Percentiles rank a stretch among this genome's conserved stretches.
phyloP scores from a whole-genome alignment of 768 basidiomycete species.

The Mycena maculata region DNA sequence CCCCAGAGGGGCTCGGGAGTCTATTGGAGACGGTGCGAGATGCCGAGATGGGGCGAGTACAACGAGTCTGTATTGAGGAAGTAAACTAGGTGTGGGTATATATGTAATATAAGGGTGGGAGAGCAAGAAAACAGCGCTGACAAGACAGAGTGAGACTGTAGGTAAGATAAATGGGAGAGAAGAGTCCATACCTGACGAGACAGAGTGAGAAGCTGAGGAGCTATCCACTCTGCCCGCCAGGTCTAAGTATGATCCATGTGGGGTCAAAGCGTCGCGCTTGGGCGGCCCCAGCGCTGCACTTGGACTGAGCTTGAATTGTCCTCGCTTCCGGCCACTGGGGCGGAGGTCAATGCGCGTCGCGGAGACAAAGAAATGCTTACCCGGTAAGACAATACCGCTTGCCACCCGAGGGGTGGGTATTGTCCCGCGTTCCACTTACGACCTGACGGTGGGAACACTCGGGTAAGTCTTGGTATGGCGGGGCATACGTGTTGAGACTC shows the following conservation, averaged over 20 bases:
- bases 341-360: neutral
- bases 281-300: neutral
- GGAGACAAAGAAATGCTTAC: neutral
- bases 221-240: neutral
- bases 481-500: neutral
- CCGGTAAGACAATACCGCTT: slow-evolving; percentile 1
- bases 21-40: neutral
- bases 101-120: no score
- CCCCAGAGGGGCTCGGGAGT: neutral
- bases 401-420: neutral
- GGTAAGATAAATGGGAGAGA: no score
- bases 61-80: no score
- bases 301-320: neutral
- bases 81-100: no score
- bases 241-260: neutral
- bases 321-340: neutral
- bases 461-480: neutral
- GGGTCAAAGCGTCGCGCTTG: neutral
- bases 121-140: no score
- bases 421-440: neutral
- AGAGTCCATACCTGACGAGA: neutral
- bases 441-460: neutral
- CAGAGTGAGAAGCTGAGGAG: neutral
- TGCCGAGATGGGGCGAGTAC: neutral
- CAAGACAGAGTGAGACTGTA: no score